Conservation (phyloP, 2,329 filamentous ascomycete species). For the Samsoniella hepiali region DNA sequence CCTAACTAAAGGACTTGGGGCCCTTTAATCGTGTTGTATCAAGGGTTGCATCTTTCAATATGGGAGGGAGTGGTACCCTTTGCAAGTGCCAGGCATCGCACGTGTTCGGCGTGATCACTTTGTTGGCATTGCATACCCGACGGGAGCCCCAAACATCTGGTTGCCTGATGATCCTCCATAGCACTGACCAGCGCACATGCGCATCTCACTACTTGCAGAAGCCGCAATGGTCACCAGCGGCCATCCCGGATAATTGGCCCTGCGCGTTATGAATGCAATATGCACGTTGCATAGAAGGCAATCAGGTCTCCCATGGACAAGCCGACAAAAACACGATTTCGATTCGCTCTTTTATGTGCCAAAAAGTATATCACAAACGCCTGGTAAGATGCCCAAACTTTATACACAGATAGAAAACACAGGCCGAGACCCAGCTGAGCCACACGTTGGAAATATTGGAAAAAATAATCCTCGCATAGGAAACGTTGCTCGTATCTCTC, state of each 20-base stretch:
- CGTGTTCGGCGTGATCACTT: not conserved
- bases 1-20: no score
- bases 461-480: not conserved
- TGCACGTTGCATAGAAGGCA: not conserved
- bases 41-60: not conserved
- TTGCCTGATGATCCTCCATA: not conserved
- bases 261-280: not conserved
- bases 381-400: conserved; percentile 1
- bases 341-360: not conserved
- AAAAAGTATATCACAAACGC: conserved; percentile 4
- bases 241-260: not conserved
- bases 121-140: not conserved
- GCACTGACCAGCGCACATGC: not conserved
- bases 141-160: not conserved
- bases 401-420: conserved; percentile 5
- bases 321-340: not conserved
- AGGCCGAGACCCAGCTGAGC: not conserved
- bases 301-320: not conserved
- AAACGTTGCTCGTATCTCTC: not conserved
- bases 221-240: not conserved
- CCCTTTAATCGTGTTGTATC: not conserved
- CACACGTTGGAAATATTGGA: not conserved
- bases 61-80: not conserved
- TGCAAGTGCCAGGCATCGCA: not conserved
- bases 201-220: not conserved